These are phyloP conservation scores for Solanum peruvianum DNA, from an alignment of 257 asterid genomes.

Conservation along the genomic window DNA sequence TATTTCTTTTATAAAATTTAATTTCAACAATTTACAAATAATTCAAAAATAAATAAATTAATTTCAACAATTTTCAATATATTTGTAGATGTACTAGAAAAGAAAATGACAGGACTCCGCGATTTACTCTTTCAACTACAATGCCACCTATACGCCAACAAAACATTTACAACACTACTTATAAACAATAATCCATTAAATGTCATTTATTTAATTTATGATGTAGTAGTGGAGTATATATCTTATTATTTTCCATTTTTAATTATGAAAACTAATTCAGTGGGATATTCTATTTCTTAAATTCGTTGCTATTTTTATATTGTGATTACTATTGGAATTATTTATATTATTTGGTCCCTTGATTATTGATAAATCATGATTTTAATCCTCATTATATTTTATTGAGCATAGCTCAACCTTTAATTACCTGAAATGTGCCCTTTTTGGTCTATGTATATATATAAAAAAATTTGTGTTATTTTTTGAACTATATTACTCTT, in stretches of 20 bases:
- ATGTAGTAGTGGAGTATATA: neutral
- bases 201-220: neutral
- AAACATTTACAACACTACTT: neutral
- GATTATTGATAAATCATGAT: neutral
- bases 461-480: neutral
- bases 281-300: neutral
- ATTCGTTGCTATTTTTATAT: neutral
- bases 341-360: neutral
- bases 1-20: too few species aligned
- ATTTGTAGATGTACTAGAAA: neutral
- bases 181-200: neutral
- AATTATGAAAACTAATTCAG: neutral
- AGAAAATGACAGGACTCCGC: neutral
- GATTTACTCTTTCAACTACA: neutral
- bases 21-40: neutral
- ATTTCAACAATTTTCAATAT: neutral
- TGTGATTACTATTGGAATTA: neutral
- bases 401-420: neutral
- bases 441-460: neutral
- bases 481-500: neutral
- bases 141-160: neutral
- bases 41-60: too few species aligned
- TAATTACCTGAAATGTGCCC: neutral
- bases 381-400: neutral
- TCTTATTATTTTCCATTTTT: neutral